Conservation (phyloP, 441 rosid genomes). For the Mallotus repandus region DNA sequence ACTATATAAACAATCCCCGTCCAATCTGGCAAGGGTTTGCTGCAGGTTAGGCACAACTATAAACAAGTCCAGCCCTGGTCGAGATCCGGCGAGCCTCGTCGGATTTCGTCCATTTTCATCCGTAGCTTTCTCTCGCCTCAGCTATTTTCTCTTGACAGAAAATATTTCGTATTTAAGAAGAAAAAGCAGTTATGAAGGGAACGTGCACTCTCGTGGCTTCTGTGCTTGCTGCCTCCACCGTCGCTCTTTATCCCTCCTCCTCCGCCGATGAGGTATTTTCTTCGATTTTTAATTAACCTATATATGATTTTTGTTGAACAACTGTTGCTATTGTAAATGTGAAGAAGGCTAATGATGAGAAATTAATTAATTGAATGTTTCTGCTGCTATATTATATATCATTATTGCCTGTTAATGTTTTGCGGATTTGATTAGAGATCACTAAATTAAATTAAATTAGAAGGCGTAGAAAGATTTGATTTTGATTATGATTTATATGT, state of each 20-base stretch:
- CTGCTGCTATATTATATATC: too few species aligned
- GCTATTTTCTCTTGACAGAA: not conserved
- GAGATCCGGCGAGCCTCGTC: slow-evolving; percentile 69
- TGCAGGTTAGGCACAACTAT: too few species aligned
- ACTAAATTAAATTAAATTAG: too few species aligned
- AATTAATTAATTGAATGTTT: too few species aligned
- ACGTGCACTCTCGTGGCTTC: slow-evolving; percentile 61
- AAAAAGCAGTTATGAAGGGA: slow-evolving; percentile 42
- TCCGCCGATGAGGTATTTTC: slow-evolving; percentile 30
- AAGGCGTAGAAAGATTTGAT: not conserved
- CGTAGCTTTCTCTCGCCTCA: not conserved
- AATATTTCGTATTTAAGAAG: not conserved
- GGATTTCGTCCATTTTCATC: slow-evolving; percentile 41
- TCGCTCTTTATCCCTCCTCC: slow-evolving; percentile 37
- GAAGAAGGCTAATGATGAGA: not conserved
- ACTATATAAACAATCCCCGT: not conserved
- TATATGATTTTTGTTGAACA: not conserved
- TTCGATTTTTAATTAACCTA: not conserved
- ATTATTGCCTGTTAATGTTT: too few species aligned
- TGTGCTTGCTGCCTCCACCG: slow-evolving; percentile 58
- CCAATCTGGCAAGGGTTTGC: too few species aligned
- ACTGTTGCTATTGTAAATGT: not conserved
- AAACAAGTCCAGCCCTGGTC: slow-evolving; percentile 22
- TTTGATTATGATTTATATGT: not conserved
- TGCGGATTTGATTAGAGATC: not conserved